Percentiles rank a stretch among this genome's conserved stretches.
These are phyloP conservation scores for Candida tropicalis DNA, from an alignment of 1,139 yeast genomes.

Conservation along the genomic window DNA sequence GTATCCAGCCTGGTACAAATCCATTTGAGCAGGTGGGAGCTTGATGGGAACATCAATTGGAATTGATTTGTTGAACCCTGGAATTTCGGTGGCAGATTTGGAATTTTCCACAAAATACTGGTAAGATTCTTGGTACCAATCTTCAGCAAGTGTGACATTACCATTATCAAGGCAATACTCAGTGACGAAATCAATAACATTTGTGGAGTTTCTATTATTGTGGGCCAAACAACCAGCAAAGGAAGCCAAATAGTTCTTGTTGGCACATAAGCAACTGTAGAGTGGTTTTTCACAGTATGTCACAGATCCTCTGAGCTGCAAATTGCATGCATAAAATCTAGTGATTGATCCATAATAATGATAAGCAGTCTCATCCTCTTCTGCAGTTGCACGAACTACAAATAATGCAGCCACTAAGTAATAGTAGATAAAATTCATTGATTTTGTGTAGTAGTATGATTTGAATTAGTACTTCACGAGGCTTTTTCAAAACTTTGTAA, in stretches of 20 bases:
- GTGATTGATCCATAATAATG: slow-evolving; percentile 13
- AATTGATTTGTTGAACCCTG: slow-evolving; percentile 23
- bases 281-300: slow-evolving; percentile 17
- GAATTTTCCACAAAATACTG: slow-evolving; percentile 22
- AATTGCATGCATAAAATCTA: slow-evolving; percentile 22
- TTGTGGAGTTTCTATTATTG: slow-evolving; percentile 6
- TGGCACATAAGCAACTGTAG: slow-evolving; percentile 17
- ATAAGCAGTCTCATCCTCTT: slow-evolving; percentile 14
- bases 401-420: neutral
- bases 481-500: too few species aligned
- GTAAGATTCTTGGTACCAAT: slow-evolving; percentile 22
- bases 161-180: slow-evolving; percentile 11
- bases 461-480: too few species aligned
- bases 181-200: neutral
- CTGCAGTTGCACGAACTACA: neutral
- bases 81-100: slow-evolving; percentile 21
- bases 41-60: slow-evolving; percentile 27
- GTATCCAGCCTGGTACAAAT: slow-evolving; percentile 24
- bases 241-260: slow-evolving; percentile 19
- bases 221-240: slow-evolving; percentile 20
- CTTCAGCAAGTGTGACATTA: slow-evolving; percentile 18
- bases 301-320: slow-evolving; percentile 17
- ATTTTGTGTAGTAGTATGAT: too few species aligned
- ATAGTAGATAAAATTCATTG: slow-evolving; percentile 1
- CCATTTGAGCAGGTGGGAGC: slow-evolving; percentile 18